A percentile compares a stretch with the other conserved stretches of the same genome.
Conservation (phyloP, 768 basidiomycete genomes). For the Lanmaoa pseudosensibilis region DNA sequence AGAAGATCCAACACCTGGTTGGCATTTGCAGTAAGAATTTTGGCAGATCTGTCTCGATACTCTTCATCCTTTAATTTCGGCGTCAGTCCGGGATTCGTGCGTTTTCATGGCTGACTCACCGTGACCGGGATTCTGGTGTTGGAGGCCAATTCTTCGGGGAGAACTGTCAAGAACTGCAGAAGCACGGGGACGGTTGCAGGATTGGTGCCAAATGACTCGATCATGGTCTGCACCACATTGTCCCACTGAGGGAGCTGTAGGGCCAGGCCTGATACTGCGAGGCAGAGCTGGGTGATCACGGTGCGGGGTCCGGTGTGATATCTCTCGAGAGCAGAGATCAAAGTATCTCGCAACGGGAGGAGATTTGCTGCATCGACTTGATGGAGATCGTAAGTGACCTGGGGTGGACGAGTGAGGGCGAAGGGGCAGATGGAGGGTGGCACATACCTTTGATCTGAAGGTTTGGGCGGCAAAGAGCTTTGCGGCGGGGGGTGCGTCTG, state of each 20-base stretch:
- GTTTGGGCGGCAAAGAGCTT: constrained; percentile 97
- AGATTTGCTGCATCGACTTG: constrained; percentile 78
- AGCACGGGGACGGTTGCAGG: constrained; percentile 81
- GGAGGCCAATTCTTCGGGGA: constrained; percentile 84
- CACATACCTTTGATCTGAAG: constrained; percentile 84
- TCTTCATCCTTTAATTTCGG: constrained; percentile 62
- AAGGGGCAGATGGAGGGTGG: constrained; percentile 3
- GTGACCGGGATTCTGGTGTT: constrained; percentile 89
- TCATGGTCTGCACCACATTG: constrained; percentile 76
- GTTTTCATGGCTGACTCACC: constrained; percentile 48
- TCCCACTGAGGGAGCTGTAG: constrained; percentile 87
- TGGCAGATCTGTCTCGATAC: constrained; percentile 57
- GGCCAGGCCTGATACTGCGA: constrained; percentile 88
- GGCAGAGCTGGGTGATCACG: constrained; percentile 85
- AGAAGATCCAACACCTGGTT: constrained; percentile 74
- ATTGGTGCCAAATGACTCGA: constrained; percentile 82
- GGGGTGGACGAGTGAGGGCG: constrained; percentile 34
- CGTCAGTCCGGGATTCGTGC: constrained; percentile 11
- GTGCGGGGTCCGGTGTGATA: constrained; percentile 78
- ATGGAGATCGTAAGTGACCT: constrained; percentile 95
- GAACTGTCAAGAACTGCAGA: constrained; percentile 84
- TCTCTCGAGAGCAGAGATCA: constrained; percentile 70
- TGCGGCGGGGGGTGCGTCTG: constrained; percentile 74
- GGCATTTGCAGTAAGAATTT: constrained; percentile 68
- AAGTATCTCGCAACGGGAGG: constrained; percentile 81